phyloP scores from a whole-genome alignment of 1,139 yeast species.

The Pichia sp. region DNA sequence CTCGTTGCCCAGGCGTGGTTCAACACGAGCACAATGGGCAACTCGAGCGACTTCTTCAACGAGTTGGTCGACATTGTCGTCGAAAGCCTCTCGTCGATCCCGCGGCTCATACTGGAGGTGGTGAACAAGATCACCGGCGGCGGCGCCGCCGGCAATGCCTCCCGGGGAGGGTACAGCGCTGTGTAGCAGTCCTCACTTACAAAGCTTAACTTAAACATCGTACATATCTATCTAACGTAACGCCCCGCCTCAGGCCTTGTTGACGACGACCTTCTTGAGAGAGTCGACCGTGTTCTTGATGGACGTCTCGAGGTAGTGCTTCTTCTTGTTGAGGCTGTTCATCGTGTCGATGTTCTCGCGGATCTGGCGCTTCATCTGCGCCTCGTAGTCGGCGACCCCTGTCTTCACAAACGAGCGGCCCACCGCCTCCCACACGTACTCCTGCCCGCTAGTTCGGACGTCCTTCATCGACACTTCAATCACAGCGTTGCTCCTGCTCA shows the following conservation, averaged over 20 bases:
- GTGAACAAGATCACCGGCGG: constrained; percentile 64
- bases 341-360: constrained; percentile 53
- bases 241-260: background rate
- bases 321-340: constrained; percentile 61
- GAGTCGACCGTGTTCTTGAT: constrained; percentile 67
- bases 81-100: constrained; percentile 58
- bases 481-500: constrained; percentile 52
- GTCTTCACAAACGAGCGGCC: constrained; percentile 66
- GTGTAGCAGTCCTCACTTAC: constrained; percentile 42
- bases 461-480: constrained; percentile 55
- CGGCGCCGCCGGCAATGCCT: constrained; percentile 35
- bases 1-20: constrained; percentile 80
- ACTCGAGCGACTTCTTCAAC: constrained; percentile 34
- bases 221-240: too few species aligned
- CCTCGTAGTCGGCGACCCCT: constrained; percentile 44
- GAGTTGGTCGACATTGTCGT: constrained; percentile 72
- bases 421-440: constrained; percentile 76
- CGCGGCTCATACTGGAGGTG: constrained; percentile 68
- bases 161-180: constrained; percentile 87
- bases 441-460: constrained; percentile 43
- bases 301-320: constrained; percentile 69
- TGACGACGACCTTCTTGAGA: constrained; percentile 44
- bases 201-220: too few species aligned
- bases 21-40: constrained; percentile 49
- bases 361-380: constrained; percentile 49